Evolutionary conservation across 2,329 filamentous ascomycete species (phyloP), one percentile per base, ranked within the genome.

Genomic region (Phialophora expanda): DNA sequence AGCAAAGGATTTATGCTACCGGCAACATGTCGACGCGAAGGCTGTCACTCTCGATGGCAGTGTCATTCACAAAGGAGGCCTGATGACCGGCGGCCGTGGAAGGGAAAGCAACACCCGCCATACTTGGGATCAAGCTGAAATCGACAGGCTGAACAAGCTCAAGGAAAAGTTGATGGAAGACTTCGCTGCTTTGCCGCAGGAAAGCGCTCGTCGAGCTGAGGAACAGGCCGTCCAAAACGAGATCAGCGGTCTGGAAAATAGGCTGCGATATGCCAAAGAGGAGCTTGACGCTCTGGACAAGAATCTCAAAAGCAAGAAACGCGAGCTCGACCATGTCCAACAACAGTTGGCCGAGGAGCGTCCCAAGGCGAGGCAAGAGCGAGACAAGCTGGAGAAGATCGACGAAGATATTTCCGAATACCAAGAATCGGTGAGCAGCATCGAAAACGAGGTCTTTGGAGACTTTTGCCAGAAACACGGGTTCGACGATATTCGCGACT

Each of bases 1-100:
- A 61, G 95, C 95, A 30, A 96, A 96, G 76, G 86, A 94, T 65
- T 89, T 99, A 54, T 93, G 92, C 75, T 98, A 96, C 75, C 88
- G 91, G 64, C 90, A 88, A 69, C 89, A 87, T 34, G 89, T 97
- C 34, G 90, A 93, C 66, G 93, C 96, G 61, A 98, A 98, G 78
- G 93, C 94, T 4, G 94, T 99, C 12, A 96, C 93, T 0, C 79
- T 98, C 12, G 93, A 98, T 75, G 95, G 95, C n/a, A 94, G 90
- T 62, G 90, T 99, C 67, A 97, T 99, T 70, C 93, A 97, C 81
- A 98, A 98, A 76, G 93, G 91, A 54, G 95, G 95, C 74, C 85
- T 96, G 61, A 98, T 99, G 90, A 98, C 95, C 56, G 95, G 95
- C 83, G 95, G 95, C 71, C 90, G 93, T 68, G 90, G 92, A 32